Percentiles rank a stretch among this genome's conserved stretches.
Conservation (phyloP, 495 filamentous ascomycete species). For the Cenococcum geophilum region DNA sequence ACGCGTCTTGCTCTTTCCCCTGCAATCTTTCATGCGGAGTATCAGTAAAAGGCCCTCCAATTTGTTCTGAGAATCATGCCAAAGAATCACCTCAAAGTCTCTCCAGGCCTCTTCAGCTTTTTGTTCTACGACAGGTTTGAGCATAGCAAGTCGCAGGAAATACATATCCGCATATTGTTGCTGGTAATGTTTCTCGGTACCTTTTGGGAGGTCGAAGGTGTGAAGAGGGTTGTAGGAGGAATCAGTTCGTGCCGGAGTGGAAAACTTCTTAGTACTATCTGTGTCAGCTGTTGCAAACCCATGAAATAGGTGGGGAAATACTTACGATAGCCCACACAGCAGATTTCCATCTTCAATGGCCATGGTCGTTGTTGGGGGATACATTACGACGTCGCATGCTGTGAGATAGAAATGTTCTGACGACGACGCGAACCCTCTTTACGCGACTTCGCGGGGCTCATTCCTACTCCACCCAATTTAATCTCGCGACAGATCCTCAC, state of each 20-base stretch:
- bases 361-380: not conserved
- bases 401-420: not conserved
- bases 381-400: not conserved
- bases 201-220: constrained; percentile 64
- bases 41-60: not conserved
- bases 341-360: not conserved
- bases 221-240: constrained; percentile 71
- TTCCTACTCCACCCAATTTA: not conserved
- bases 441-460: not conserved
- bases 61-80: not conserved
- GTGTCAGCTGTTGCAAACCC: not conserved
- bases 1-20: constrained; percentile 68
- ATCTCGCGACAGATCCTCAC: not conserved
- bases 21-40: constrained; percentile 50
- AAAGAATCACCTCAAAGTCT: constrained; percentile 52
- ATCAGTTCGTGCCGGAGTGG: constrained; percentile 36
- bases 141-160: constrained; percentile 78
- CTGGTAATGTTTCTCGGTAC: constrained; percentile 67
- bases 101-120: constrained; percentile 71
- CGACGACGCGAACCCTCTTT: constrained; percentile 4
- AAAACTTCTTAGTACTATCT: not conserved
- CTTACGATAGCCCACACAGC: not conserved
- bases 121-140: constrained; percentile 77
- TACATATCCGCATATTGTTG: constrained; percentile 98
- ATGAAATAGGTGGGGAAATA: not conserved